Base-by-base conservation (phyloP, 225 moss, liverwort and hornwort species). In the Pseudisothecium myosuroides region DNA sequence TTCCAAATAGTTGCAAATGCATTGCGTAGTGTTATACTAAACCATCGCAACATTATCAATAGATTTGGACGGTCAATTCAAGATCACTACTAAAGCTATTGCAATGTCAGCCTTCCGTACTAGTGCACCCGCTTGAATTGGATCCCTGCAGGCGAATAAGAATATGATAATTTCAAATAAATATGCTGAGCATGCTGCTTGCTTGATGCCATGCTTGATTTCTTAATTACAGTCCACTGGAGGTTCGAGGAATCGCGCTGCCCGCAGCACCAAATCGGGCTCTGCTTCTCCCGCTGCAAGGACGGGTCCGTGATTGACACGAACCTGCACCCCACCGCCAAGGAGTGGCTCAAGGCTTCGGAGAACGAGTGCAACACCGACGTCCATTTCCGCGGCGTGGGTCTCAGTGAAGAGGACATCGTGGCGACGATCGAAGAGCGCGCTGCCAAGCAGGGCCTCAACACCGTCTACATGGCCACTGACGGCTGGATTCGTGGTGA, bases 401-500 rank as follows among this genome's bases (percentile, higher is more conserved):
- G 86, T 20, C 83, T 97, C 54, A 55, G 63, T 31, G 83, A 79
- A 55, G 43, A 75, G 52, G 97, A 97, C 55, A n/a, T 97, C 19
- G 71, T 94, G 15, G 90, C 80, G 43, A 91, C 94, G 41, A 93
- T 97, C 69, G 87, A 83, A 85, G 93, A 93, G 81, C 91, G 91
- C 68, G 95, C 93, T 50, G 76, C 58, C 12, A 80, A 90, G 71
- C 68, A 78, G 13, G 82, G 87, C 47, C 67, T 91, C 67, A 69
- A n/a, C n/a, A 71, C 85, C 43, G 71, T 96, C 27, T 96, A 95
- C 81, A 84, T 96, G 20, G 92, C 96, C 26, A 95, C 95, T 17
- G 96, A 97, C 76, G 96, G 96, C 43, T 97, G 97, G 97, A 93
- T 95, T 26, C 94, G 96, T 34, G 96, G 96, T 20, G 39, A 85